Conservation (phyloP, 2,329 filamentous ascomycete species). For the Penicillium sp. region DNA sequence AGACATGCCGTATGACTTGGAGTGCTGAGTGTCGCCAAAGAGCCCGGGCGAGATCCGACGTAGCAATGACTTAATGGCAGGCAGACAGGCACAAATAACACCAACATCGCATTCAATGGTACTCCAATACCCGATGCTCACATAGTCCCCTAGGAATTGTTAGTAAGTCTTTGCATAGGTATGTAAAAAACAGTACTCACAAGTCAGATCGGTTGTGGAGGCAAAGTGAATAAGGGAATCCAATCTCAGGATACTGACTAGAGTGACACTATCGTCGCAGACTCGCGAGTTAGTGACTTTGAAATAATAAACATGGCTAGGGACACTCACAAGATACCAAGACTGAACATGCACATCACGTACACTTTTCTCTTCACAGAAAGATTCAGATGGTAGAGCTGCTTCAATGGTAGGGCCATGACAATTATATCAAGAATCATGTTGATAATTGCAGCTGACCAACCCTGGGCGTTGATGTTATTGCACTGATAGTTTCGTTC, state of each 20-base stretch:
- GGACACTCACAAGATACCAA: conserved; percentile 34
- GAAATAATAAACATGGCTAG: neutral
- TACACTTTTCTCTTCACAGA: conserved; percentile 28
- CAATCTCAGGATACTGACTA: conserved; percentile 45
- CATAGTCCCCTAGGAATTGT: conserved; percentile 27
- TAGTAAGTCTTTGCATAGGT: neutral
- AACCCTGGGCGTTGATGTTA: conserved; percentile 37
- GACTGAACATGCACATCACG: conserved; percentile 35
- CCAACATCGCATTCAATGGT: conserved; percentile 30
- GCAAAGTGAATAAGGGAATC: conserved; percentile 42
- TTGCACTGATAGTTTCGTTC: conserved; percentile 33
- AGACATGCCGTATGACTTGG: conserved; percentile 13
- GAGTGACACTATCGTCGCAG: conserved; percentile 33
- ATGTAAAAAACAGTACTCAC: conserved; percentile 14
- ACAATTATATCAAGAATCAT: conserved; percentile 30
- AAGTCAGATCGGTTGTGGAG: conserved; percentile 39
- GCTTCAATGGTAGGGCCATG: conserved; percentile 27
- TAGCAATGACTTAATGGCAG: conserved; percentile 36
- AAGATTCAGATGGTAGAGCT: conserved; percentile 26
- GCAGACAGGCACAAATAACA: conserved; percentile 30
- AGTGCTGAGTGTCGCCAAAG: conserved; percentile 30
- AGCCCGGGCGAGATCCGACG: conserved; percentile 35
- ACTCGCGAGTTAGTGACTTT: neutral
- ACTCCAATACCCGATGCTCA: conserved; percentile 28
- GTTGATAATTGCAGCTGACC: conserved; percentile 32